A percentile compares a stretch with the other conserved stretches of the same genome.
These are phyloP conservation scores for Teratosphaeria nubilosa DNA, from an alignment of 2,329 filamentous ascomycete genomes.

Conservation along the genomic window DNA sequence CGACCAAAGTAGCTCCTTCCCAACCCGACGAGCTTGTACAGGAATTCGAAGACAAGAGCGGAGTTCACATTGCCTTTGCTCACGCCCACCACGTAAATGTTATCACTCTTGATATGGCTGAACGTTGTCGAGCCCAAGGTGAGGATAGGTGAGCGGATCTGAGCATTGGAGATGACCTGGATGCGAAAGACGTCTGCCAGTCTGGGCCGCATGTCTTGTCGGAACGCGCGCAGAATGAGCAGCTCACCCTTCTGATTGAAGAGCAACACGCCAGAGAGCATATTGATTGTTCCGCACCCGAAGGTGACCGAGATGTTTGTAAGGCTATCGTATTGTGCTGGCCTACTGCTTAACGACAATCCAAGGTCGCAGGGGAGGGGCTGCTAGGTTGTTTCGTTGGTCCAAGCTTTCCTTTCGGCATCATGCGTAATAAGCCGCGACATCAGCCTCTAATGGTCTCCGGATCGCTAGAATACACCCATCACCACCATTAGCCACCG, in stretches of 20 bases:
- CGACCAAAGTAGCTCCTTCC: constrained; percentile 97
- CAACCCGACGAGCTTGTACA: constrained; percentile 82
- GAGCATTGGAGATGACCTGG: constrained; percentile 93
- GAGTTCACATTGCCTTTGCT: constrained; percentile 99
- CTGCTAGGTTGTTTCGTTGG: not conserved
- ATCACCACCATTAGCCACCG: not conserved
- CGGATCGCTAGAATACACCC: not conserved
- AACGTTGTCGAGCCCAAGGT: constrained; percentile 97
- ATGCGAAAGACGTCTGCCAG: constrained; percentile 99
- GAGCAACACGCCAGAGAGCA: constrained; percentile 94
- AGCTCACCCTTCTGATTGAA: constrained; percentile 99
- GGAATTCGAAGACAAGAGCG: constrained; percentile 92
- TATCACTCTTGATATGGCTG: constrained; percentile 98
- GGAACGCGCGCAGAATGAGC: constrained; percentile 97
- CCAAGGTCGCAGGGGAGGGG: not conserved
- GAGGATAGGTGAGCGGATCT: constrained; percentile 93
- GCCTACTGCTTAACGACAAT: not conserved
- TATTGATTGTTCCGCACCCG: constrained; percentile 38
- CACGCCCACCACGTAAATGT: constrained; percentile 94
- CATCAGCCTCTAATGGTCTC: not conserved
- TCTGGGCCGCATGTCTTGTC: constrained; percentile 93
- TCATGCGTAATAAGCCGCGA: not conserved
- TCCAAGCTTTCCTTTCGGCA: not conserved
- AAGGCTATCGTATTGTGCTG: not conserved
- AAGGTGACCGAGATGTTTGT: constrained; percentile 2